These are phyloP conservation scores for Termitomyces titanicus DNA, from an alignment of 768 basidiomycete species.

Conservation along the genomic window DNA sequence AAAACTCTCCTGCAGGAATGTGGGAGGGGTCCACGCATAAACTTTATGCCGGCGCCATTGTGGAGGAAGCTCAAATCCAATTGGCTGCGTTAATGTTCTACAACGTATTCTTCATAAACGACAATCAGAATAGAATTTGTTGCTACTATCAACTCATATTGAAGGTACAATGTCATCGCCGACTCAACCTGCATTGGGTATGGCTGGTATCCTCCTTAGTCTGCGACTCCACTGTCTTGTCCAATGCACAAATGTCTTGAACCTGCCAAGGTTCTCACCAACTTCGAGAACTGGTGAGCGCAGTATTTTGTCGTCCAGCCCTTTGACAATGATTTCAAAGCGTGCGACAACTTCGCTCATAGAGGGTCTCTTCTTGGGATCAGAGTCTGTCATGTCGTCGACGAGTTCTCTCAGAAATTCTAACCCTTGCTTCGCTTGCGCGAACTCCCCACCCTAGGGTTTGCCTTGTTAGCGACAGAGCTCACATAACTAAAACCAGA, in stretches of 20 bases:
- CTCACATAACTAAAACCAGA: neutral
- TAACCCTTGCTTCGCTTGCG: conserved; percentile 16
- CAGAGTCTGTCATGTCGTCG: conserved; percentile 29
- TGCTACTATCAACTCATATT: too few species aligned
- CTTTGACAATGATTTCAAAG: conserved; percentile 23
- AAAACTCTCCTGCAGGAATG: too few species aligned
- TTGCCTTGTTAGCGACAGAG: neutral
- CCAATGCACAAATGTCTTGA: conserved; percentile 6
- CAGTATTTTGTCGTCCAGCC: conserved; percentile 25
- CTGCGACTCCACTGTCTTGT: neutral
- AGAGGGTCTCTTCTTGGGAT: conserved; percentile 30
- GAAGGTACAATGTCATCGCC: too few species aligned
- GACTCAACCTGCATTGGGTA: conserved; percentile 1
- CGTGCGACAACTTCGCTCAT: conserved; percentile 31
- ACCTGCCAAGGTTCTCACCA: neutral
- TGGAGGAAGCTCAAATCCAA: too few species aligned
- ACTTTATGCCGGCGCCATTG: too few species aligned
- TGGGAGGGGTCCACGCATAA: too few species aligned
- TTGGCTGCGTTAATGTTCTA: too few species aligned
- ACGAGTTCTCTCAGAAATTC: conserved; percentile 27
- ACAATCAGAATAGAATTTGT: too few species aligned
- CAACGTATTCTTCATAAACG: too few species aligned
- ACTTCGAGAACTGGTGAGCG: conserved; percentile 20
- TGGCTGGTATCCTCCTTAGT: neutral
- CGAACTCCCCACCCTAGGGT: neutral